Conservation (phyloP, 106 monocot species). For the Dioscorea dumetorum region DNA sequence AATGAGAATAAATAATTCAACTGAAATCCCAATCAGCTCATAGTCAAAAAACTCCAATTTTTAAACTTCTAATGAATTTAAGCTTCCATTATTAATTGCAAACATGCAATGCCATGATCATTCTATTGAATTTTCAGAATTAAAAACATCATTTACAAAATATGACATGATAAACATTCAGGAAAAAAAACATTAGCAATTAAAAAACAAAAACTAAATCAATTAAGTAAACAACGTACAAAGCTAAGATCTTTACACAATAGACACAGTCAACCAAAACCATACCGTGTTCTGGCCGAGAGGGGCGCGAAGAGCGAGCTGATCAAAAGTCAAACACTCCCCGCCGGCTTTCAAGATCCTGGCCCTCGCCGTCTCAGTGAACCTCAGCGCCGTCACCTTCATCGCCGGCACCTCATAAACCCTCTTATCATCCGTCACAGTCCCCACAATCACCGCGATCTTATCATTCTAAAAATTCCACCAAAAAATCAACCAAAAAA, state of each 20-base stretch:
- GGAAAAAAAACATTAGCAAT: background rate
- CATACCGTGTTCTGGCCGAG: slow-evolving; percentile 77
- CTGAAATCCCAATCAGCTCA: background rate
- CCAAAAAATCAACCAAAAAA: background rate
- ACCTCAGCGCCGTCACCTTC: slow-evolving; percentile 83
- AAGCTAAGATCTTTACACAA: background rate
- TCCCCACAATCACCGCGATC: slow-evolving; percentile 79
- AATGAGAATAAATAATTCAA: background rate
- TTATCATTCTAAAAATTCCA: slow-evolving; percentile 4
- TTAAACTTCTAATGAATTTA: background rate
- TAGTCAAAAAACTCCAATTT: background rate
- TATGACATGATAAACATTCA: background rate
- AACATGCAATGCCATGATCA: background rate
- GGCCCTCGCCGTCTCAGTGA: slow-evolving; percentile 78
- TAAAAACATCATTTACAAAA: background rate
- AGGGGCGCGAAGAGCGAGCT: slow-evolving; percentile 76
- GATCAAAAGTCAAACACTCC: slow-evolving; percentile 85
- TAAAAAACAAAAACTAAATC: background rate
- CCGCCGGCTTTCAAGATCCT: slow-evolving; percentile 85
- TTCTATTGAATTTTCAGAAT: background rate
- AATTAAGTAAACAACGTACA: background rate
- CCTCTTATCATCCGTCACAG: slow-evolving; percentile 80
- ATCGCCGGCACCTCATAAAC: slow-evolving; percentile 70
- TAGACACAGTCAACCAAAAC: background rate
- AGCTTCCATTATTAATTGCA: background rate